A percentile compares a stretch with the other conserved stretches of the same genome.
These are phyloP conservation scores for Phaeosphaeriaceae sp. DNA, from an alignment of 2,329 filamentous ascomycete species.

Conservation along the genomic window DNA sequence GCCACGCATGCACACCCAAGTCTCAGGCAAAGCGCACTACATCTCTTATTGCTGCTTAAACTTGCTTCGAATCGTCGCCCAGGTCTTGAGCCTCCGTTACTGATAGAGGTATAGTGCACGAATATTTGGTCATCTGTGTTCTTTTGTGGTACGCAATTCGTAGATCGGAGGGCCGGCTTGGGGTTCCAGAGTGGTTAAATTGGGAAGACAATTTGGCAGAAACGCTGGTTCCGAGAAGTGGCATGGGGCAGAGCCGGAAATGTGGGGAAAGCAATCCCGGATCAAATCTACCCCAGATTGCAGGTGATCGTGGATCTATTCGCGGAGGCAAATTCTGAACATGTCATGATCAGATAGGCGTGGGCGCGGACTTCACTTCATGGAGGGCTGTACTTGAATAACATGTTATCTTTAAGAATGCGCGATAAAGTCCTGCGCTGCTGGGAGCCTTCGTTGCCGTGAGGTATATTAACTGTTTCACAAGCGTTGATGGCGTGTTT, in stretches of 20 bases:
- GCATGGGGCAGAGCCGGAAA: slow-evolving; percentile 1
- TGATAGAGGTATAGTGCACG: slow-evolving; percentile 4
- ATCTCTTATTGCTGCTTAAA: slow-evolving; percentile 7
- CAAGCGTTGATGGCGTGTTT: neutral
- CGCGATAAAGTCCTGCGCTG: neutral
- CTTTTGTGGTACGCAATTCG: slow-evolving; percentile 9
- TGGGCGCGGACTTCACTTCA: neutral
- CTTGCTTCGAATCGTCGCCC: slow-evolving; percentile 1
- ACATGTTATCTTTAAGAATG: neutral
- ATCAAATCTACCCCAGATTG: slow-evolving; percentile 6
- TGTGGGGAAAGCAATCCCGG: slow-evolving; percentile 4
- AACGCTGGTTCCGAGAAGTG: slow-evolving; percentile 8
- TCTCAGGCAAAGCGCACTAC: neutral
- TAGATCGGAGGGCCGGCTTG: slow-evolving; percentile 10
- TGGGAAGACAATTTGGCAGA: slow-evolving; percentile 11
- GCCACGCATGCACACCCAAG: neutral
- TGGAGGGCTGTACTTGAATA: neutral
- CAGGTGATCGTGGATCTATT: neutral
- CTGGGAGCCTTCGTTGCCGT: neutral
- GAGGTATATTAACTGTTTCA: neutral
- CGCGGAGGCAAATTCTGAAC: slow-evolving; percentile 1
- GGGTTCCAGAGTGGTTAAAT: slow-evolving; percentile 17
- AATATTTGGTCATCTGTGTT: slow-evolving; percentile 3
- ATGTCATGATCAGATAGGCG: neutral
- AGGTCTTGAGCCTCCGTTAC: slow-evolving; percentile 13